phyloP scores from a whole-genome alignment of 305 asterid species.

The Fraxinus velutina region DNA sequence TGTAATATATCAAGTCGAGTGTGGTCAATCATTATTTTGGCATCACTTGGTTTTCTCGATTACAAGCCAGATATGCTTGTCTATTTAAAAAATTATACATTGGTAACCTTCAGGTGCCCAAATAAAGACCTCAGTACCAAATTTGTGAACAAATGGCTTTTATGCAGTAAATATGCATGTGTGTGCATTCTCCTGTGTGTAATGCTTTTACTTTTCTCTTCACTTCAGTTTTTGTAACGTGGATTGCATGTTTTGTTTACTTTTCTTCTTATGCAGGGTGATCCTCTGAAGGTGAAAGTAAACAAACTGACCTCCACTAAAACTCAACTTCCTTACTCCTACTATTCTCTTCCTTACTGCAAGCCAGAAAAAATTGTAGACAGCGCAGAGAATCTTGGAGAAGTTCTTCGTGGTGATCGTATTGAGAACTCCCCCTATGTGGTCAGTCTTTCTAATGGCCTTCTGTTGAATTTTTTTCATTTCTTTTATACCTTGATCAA shows the following conservation, averaged over 20 bases:
- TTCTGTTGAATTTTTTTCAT: background rate
- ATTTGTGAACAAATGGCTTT: background rate
- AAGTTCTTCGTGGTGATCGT: conserved; percentile 4
- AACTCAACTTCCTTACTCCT: conserved; percentile 2
- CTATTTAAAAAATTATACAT: background rate
- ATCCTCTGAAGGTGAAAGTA: background rate
- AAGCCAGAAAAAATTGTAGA: background rate
- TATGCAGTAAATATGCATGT: background rate
- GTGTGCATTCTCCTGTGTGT: background rate
- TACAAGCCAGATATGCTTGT: background rate
- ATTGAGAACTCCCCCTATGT: background rate
- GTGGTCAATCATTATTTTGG: background rate
- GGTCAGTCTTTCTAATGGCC: background rate
- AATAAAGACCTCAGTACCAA: background rate
- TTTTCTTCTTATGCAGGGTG: background rate
- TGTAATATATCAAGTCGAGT: background rate
- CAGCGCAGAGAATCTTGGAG: conserved; percentile 1
- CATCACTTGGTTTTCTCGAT: background rate
- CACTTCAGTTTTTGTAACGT: background rate
- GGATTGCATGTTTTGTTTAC: background rate
- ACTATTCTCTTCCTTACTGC: background rate
- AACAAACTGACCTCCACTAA: conserved; percentile 1
- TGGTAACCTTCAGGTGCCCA: background rate
- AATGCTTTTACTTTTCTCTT: background rate
- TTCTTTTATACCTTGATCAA: background rate